These are phyloP conservation scores for Alternaria novae-zelandiae DNA, from an alignment of 2,329 filamentous ascomycete genomes.

Conservation along the genomic window DNA sequence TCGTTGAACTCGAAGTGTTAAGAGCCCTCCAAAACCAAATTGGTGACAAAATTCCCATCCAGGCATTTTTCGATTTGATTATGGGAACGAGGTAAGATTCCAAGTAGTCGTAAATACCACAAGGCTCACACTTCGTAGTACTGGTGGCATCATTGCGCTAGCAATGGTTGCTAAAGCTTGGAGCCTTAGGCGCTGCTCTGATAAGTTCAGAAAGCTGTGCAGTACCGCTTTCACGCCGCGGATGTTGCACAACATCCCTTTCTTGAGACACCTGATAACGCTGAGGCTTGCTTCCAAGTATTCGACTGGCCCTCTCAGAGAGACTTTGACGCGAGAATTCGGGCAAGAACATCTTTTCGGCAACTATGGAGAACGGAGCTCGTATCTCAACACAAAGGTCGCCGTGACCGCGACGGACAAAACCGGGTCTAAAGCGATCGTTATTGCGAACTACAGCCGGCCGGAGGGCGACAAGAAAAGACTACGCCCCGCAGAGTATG, in stretches of 20 bases:
- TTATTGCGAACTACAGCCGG: slow-evolving; percentile 21
- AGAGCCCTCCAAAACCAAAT: slow-evolving; percentile 50
- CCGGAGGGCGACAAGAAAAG: slow-evolving; percentile 19
- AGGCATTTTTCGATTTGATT: slow-evolving; percentile 58
- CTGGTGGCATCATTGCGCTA: slow-evolving; percentile 55
- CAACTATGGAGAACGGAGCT: slow-evolving; percentile 1
- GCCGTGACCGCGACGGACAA: background rate
- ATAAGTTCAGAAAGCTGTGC: slow-evolving; percentile 47
- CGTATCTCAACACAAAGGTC: background rate
- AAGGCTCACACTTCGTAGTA: slow-evolving; percentile 24
- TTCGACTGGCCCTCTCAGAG: background rate
- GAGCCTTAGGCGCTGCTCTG: slow-evolving; percentile 45
- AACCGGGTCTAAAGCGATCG: slow-evolving; percentile 18
- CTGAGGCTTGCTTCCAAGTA: slow-evolving; percentile 6
- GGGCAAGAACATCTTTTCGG: slow-evolving; percentile 20
- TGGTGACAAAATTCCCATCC: slow-evolving; percentile 49
- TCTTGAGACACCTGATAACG: slow-evolving; percentile 29
- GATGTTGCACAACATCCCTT: slow-evolving; percentile 40
- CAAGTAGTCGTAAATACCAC: background rate
- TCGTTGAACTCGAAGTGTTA: slow-evolving; percentile 53
- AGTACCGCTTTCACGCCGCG: slow-evolving; percentile 52
- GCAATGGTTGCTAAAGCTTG: slow-evolving; percentile 50
- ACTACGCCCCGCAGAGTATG: background rate
- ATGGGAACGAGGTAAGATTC: slow-evolving; percentile 31
- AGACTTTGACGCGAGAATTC: background rate